Percentiles rank a stretch among this genome's conserved stretches.
These are phyloP conservation scores for Tilletia walkeri DNA, from an alignment of 1,284 basidiomycete genomes.

Conservation along the genomic window DNA sequence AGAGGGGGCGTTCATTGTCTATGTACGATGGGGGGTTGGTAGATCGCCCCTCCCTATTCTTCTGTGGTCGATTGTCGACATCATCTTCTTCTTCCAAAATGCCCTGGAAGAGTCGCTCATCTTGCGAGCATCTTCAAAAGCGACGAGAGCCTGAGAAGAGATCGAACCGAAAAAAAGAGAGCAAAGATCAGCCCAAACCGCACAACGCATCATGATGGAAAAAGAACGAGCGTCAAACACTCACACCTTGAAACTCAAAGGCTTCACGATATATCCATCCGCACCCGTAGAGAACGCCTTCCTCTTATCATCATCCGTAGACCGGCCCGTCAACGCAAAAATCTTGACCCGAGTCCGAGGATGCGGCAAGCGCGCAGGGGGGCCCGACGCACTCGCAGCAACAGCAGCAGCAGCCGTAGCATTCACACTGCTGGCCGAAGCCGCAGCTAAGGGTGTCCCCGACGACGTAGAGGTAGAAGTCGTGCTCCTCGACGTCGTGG, in stretches of 20 bases:
- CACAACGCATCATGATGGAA: conserved; percentile 8
- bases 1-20: too few species aligned
- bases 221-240: neutral
- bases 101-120: conserved; percentile 1
- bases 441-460: neutral
- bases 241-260: conserved; percentile 31
- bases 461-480: neutral
- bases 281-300: conserved; percentile 87
- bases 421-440: neutral
- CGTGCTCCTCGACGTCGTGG: neutral
- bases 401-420: conserved; percentile 7
- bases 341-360: conserved; percentile 62
- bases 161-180: neutral
- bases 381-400: neutral
- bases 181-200: conserved; percentile 30
- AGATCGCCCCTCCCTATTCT: too few species aligned
- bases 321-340: conserved; percentile 86
- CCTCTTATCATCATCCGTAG: conserved; percentile 85
- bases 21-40: too few species aligned
- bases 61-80: too few species aligned
- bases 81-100: too few species aligned
- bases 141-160: conserved; percentile 23
- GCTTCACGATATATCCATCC: conserved; percentile 77
- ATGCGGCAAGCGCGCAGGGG: neutral
- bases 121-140: conserved; percentile 37